Base-by-base conservation (phyloP, 2,329 filamentous ascomycete genomes). In the Epichloe elymi region DNA sequence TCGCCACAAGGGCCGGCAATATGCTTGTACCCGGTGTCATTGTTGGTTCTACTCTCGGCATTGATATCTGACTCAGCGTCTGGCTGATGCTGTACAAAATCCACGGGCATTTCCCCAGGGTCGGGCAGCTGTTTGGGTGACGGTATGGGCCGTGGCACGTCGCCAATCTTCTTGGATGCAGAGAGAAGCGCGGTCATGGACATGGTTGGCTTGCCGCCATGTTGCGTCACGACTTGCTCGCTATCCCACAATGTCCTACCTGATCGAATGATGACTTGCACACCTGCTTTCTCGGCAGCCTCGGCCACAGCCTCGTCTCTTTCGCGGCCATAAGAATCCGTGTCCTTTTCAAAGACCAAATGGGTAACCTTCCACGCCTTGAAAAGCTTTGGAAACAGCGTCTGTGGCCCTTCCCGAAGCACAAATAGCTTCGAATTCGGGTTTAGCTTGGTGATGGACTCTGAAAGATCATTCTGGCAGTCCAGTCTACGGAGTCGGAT, bases 321-420 rank as follows among this genome's bases (percentile, higher is more conserved):
- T 40, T 80, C 74, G 15, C 77, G 73, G 4, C 73, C 84, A 65
- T 89, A 89, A 0, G 82, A 73, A 68, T 90, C 86, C 0, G 84
- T 87, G 58, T 89, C 86, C 59, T 83, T 85, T 62, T 90, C 86
- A 58, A 88, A 89, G 0, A 88, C 85, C 5, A 89, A 66, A 65
- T 89, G 85, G 0, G 84, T 86, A 26, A 87, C 79, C 2, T 76
- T 75, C 86, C 85, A 90, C 17, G 77, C 75, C 58, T 80, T 79
- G 72, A 88, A 85, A 1, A 89, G 68, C 64, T 87, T 87, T 1
- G 82, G 80, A 3, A 89, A 72, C 1, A 88, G 64, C 0, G 80
- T 86, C 60, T 85, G 82, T 0, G 85, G 85, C 0, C 76, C 82
- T 66, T 88, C 85, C 30, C 86, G 75, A 15, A 90, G 70, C 23